Evolutionary conservation across 2,329 filamentous ascomycete species (phyloP).

Genomic region (Proliferodiscus dingleyae): DNA sequence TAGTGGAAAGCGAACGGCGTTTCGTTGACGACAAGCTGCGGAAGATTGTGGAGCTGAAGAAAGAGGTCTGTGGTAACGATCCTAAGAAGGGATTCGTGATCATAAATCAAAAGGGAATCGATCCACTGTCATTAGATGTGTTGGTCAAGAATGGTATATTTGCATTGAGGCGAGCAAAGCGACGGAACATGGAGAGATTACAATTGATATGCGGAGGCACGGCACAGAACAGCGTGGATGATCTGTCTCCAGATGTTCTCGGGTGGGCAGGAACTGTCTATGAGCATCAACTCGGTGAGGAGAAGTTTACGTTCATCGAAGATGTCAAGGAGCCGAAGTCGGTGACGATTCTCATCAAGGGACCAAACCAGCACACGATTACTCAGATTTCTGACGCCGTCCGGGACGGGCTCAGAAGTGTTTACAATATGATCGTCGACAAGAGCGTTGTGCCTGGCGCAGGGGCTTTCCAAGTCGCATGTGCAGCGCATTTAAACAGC

Average conservation of each 20-base stretch:
- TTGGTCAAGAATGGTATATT: slow-evolving; percentile 98
- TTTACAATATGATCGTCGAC: slow-evolving; percentile 99
- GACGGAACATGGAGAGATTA: slow-evolving; percentile 97
- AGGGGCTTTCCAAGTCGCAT: slow-evolving; percentile 94
- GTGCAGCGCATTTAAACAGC: slow-evolving; percentile 78
- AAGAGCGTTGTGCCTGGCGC: slow-evolving; percentile 90
- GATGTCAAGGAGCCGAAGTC: slow-evolving; percentile 99
- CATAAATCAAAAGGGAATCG: slow-evolving; percentile 99
- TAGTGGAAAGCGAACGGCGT: slow-evolving; percentile 92
- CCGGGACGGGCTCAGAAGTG: slow-evolving; percentile 86
- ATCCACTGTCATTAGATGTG: slow-evolving; percentile 91
- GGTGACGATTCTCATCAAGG: slow-evolving; percentile 95
- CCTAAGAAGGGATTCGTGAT: slow-evolving; percentile 94
- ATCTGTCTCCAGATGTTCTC: slow-evolving; percentile 78
- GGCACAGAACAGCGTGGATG: slow-evolving; percentile 94
- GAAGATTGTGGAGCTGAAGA: slow-evolving; percentile 97
- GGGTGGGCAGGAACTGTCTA: slow-evolving; percentile 97
- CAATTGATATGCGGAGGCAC: slow-evolving; percentile 90
- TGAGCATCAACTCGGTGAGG: slow-evolving; percentile 94
- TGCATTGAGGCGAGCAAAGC: slow-evolving; percentile 88
- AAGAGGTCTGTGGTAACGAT: slow-evolving; percentile 91
- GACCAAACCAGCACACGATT: slow-evolving; percentile 94
- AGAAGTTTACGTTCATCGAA: slow-evolving; percentile 98
- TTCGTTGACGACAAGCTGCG: slow-evolving; percentile 95
- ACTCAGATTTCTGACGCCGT: slow-evolving; percentile 95